Percentiles rank a stretch among this genome's conserved stretches.
phyloP scores from a whole-genome alignment of 768 basidiomycete genomes.

The Suillus decipiens region DNA sequence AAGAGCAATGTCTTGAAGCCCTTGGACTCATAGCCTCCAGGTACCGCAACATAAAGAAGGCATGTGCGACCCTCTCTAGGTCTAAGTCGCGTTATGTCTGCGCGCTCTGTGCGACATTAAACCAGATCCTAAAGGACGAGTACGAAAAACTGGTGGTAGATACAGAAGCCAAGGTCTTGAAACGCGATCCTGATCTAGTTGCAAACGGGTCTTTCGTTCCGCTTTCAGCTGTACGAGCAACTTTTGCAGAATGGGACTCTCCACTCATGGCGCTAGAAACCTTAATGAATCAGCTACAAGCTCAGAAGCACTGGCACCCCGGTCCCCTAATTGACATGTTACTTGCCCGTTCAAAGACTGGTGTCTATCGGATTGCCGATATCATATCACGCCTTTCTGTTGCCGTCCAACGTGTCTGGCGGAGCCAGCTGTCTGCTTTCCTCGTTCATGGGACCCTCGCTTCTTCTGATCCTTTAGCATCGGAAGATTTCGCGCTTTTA shows the following conservation, averaged over 20 bases:
- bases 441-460: conserved; percentile 76
- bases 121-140: conserved; percentile 72
- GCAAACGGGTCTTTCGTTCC: conserved; percentile 85
- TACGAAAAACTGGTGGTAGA: conserved; percentile 79
- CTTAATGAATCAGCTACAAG: conserved; percentile 63
- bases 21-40: conserved; percentile 74
- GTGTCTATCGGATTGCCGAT: conserved; percentile 71
- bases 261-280: conserved; percentile 73
- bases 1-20: conserved; percentile 79
- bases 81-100: conserved; percentile 77
- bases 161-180: conserved; percentile 79
- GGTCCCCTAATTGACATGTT: conserved; percentile 84
- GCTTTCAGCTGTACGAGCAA: conserved; percentile 78
- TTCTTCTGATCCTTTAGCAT: conserved; percentile 63
- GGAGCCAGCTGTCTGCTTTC: conserved; percentile 80
- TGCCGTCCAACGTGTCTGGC: conserved; percentile 82
- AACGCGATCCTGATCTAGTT: conserved; percentile 73
- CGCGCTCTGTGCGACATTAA: conserved; percentile 73
- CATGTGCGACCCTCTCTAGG: conserved; percentile 50
- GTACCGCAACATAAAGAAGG: conserved; percentile 70
- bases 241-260: conserved; percentile 87
- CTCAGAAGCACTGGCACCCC: conserved; percentile 55
- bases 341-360: conserved; percentile 69
- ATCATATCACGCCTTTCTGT: conserved; percentile 72
- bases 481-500: conserved; percentile 57